Evolutionary conservation across 2,329 filamentous ascomycete genomes (phyloP), one percentile per base, ranked within the genome.

Genomic region (Chrysoporthe austroafricana): DNA sequence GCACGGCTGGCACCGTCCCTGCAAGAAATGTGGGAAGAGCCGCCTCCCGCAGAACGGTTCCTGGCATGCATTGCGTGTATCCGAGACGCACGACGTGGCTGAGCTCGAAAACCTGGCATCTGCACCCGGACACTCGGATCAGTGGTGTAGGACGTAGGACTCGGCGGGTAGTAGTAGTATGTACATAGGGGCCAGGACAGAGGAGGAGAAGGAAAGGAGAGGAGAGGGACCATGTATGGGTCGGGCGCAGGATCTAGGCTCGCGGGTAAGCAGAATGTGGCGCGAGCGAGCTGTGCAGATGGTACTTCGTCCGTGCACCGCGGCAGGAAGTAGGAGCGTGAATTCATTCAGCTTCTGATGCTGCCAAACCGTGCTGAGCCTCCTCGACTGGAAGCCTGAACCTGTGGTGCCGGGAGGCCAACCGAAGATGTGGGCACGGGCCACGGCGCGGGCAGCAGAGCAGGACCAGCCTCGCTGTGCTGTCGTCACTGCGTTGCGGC

Each of bases 51-150:
- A 18, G 62, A 16, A 43, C 6, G 56, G 16, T 56, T 63, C 50
- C 62, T 36, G 54, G 62, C 48, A 42, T 8, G 62, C 62, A 56
- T 63, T 63, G 62, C 62, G 62, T 50, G 62, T 43, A 39, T 26
- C 11, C 26, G 32, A 11, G 14, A 18, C 2, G 26, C 9, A 43
- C n/a, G 4, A 36, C 42, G 59, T 62, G 59, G 59, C 59, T 62
- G 59, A 62, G 59, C 9, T 42, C 43, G 11, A n/a, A 54, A 58
- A 13, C 34, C 11, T 43, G 57, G 57, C n/a, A 60, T 16, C 5
- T n/a, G 16, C n/a, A 39, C 5, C 11, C 57, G 57, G 36, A 9
- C n/a, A 39, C 5, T 5, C 57, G 57, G 36, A 9, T 57, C 5
- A 18, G n/a, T 36, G 34, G 13, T 36, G 52, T 11, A 54, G 8